Base-by-base conservation (phyloP, 208 protist species). In the Trypanosoma cruzi region DNA sequence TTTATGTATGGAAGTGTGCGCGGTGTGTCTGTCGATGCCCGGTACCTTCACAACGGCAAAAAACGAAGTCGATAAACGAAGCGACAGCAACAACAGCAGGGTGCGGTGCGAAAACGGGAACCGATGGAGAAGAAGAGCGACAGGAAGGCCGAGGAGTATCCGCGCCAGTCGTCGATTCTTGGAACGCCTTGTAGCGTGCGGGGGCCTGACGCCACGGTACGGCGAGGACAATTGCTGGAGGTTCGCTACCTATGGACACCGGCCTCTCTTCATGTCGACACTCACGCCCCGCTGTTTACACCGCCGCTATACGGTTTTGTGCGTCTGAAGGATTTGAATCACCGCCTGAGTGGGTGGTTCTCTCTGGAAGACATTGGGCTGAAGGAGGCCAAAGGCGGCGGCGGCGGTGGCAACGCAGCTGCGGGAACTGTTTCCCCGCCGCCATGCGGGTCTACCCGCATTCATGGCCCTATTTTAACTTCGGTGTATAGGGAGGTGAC, bases 291-390 rank as follows among this genome's bases (percentile, higher is more conserved):
- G 32, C 16, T 1, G 13, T 42, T 4, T 29, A n/a, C 40, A 24
- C 36, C 62, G 37, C 55, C 71, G 14, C 73, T 94, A 10, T 86
- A 82, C 64, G 91, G 76, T 11, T 96, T 88, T 64, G 88, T 96
- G 54, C 88, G 88, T 5, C 28, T 92, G 7, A 92, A 92, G 71
- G 86, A 94, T 46, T 49, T 73, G 8, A 85, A 94, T 55, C 86
- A 94, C 65, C 91, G 91, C 7, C 59, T 88, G 18, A 92, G 86
- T 50, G 83, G 81, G 20, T 96, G 91, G 89, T 86, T 91, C 58
- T 81, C 83, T 4, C 54, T 92, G 7, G 20, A 67, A 36, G 62
- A 71, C 13, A 81, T 96, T n/a, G 76, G 83, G 31, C 58, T 93
- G 18, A 91, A 82, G 48, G 71, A 82, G 8, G 46, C 61, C 11